phyloP scores from a whole-genome alignment of 2,329 filamentous ascomycete species.

The Chalaropsis ovoidea region DNA sequence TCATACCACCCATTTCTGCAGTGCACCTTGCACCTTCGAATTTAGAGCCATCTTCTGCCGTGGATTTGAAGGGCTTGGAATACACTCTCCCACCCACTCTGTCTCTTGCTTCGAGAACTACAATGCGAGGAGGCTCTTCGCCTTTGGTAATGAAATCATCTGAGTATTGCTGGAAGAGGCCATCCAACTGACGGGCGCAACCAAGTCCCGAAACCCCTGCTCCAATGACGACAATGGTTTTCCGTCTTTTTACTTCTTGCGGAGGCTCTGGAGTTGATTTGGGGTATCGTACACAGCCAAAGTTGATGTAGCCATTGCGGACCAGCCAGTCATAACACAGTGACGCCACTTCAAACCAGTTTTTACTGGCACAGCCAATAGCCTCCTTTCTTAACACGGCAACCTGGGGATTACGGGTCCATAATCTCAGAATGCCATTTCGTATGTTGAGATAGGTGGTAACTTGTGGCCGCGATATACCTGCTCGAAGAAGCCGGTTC shows the following conservation, averaged over 20 bases:
- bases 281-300: conserved; percentile 57
- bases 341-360: conserved; percentile 82
- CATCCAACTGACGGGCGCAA: conserved; percentile 82
- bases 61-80: conserved; percentile 60
- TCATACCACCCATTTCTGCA: conserved; percentile 95
- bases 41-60: conserved; percentile 37
- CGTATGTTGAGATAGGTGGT: conserved; percentile 93
- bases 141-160: conserved; percentile 54
- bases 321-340: conserved; percentile 89
- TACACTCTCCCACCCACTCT: conserved; percentile 89
- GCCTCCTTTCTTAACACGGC: conserved; percentile 76
- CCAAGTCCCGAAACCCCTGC: conserved; percentile 91
- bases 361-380: conserved; percentile 74
- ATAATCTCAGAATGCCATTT: conserved; percentile 84
- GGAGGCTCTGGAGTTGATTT: conserved; percentile 44
- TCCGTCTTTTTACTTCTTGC: conserved; percentile 43
- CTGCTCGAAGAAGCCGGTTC: conserved; percentile 65
- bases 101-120: conserved; percentile 77
- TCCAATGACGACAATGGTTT: conserved; percentile 76
- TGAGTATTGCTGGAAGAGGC: conserved; percentile 71
- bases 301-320: conserved; percentile 90
- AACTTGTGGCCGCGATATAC: conserved; percentile 79
- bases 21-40: conserved; percentile 57
- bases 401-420: conserved; percentile 76
- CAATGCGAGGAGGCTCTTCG: conserved; percentile 60